A percentile compares a stretch with the other conserved stretches of the same genome.
Conservation (phyloP, 2,329 filamentous ascomycete genomes). For the Claviceps purpurea region DNA sequence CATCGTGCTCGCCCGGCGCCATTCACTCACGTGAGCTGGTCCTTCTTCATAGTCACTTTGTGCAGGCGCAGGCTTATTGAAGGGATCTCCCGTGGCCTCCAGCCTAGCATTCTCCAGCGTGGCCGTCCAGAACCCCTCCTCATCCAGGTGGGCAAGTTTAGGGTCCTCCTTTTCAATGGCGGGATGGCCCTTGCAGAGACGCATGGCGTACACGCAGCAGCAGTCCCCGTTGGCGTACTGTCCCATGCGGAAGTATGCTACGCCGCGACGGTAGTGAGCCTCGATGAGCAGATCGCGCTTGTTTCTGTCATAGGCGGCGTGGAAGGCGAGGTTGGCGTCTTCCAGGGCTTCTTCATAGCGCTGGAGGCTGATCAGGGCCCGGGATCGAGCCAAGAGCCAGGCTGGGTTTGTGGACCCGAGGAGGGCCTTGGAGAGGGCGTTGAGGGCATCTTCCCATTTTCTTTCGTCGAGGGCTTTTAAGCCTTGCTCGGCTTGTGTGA, state of each 20-base stretch:
- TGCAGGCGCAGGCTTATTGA: constrained; percentile 11
- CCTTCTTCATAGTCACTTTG: too few relatives aligned
- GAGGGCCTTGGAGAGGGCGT: constrained; percentile 54
- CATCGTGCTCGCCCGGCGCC: constrained; percentile 30
- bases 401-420: constrained; percentile 51
- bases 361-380: constrained; percentile 55
- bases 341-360: constrained; percentile 50
- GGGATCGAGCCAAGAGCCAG: constrained; percentile 75
- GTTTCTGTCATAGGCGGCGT: constrained; percentile 50
- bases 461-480: constrained; percentile 48
- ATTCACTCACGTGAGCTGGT: constrained; percentile 9
- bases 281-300: constrained; percentile 64
- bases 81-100: constrained; percentile 10
- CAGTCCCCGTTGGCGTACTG: constrained; percentile 63
- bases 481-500: constrained; percentile 43
- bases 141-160: constrained; percentile 22
- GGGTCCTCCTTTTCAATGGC: constrained; percentile 21
- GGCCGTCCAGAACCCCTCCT: constrained; percentile 33
- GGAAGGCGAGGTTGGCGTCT: constrained; percentile 55
- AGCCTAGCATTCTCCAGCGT: constrained; percentile 18
- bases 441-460: constrained; percentile 55
- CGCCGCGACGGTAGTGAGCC: constrained; percentile 69
- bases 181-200: constrained; percentile 19
- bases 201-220: constrained; percentile 48
- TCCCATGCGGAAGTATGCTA: constrained; percentile 57